phyloP scores from a whole-genome alignment of 768 basidiomycete genomes.

The Pisolithus orientalis region DNA sequence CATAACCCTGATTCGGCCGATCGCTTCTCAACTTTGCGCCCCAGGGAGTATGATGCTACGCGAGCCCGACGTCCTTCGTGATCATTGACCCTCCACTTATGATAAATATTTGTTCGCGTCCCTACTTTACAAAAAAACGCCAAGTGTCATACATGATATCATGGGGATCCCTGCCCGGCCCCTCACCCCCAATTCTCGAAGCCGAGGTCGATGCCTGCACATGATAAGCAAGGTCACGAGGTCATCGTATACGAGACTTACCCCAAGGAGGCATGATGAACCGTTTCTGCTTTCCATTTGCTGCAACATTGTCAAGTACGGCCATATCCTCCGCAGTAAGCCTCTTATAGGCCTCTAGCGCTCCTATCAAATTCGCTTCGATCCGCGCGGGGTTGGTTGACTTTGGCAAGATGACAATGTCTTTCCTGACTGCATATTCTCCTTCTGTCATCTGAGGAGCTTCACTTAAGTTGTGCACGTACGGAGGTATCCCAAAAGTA shows the following conservation, averaged over 20 bases:
- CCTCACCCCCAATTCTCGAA: constrained; percentile 54
- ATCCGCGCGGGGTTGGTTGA: constrained; percentile 71
- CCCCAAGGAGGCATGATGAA: constrained; percentile 68
- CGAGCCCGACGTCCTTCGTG: background rate
- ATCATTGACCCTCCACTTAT: background rate
- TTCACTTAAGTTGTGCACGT: constrained; percentile 16
- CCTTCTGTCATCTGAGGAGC: background rate
- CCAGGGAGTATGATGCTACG: background rate
- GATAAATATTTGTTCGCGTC: too few species aligned
- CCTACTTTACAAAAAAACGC: background rate
- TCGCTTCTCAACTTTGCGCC: background rate
- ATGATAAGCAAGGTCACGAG: background rate
- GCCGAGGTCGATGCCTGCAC: constrained; percentile 55
- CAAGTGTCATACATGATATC: background rate
- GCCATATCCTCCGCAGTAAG: constrained; percentile 48
- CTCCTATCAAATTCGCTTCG: constrained; percentile 48
- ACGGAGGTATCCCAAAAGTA: constrained; percentile 62
- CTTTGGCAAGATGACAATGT: constrained; percentile 65
- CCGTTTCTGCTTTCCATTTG: constrained; percentile 61
- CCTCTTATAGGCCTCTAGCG: constrained; percentile 39
- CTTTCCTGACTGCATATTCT: constrained; percentile 49
- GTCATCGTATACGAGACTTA: constrained; percentile 28
- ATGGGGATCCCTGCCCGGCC: background rate
- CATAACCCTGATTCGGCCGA: background rate
- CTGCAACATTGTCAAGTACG: constrained; percentile 49